Conservation (phyloP, 139 green algal genomes). For the Diplosphaera chodatii region DNA sequence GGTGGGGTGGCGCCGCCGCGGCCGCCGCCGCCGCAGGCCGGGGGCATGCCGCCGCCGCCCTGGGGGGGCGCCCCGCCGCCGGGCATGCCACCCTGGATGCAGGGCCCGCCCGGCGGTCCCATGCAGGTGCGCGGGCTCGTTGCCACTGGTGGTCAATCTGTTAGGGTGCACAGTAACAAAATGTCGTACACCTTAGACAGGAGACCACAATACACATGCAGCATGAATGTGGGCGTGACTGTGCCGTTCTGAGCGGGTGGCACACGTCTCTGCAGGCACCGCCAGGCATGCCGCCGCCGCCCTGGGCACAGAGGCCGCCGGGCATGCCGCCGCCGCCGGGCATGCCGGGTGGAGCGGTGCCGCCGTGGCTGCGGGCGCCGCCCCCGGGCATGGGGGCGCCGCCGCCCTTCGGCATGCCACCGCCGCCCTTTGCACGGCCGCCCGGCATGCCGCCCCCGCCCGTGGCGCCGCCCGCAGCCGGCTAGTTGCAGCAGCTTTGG, state of each 20-base stretch:
- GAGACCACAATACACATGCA: too few relatives aligned
- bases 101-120: neutral
- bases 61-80: conserved; percentile 5
- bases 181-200: too few relatives aligned
- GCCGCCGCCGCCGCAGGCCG: conserved; percentile 4
- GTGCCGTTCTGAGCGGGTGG: too few relatives aligned
- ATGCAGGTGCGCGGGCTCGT: conserved; percentile 7
- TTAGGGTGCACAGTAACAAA: too few relatives aligned
- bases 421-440: neutral
- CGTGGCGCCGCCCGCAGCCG: too few relatives aligned
- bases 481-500: too few relatives aligned
- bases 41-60: conserved; percentile 6
- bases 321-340: conserved; percentile 16
- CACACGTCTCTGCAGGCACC: too few relatives aligned
- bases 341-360: conserved; percentile 1
- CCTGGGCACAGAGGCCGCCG: neutral
- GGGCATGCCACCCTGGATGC: neutral
- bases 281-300: conserved; percentile 16
- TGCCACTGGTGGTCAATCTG: too few relatives aligned
- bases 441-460: conserved; percentile 17
- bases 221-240: too few relatives aligned
- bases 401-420: conserved; percentile 11
- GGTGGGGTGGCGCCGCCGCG: neutral
- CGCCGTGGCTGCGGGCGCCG: conserved; percentile 6
- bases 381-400: conserved; percentile 14